Base-by-base conservation (phyloP, 305 asterid genomes). In the Solanum hybrid region DNA sequence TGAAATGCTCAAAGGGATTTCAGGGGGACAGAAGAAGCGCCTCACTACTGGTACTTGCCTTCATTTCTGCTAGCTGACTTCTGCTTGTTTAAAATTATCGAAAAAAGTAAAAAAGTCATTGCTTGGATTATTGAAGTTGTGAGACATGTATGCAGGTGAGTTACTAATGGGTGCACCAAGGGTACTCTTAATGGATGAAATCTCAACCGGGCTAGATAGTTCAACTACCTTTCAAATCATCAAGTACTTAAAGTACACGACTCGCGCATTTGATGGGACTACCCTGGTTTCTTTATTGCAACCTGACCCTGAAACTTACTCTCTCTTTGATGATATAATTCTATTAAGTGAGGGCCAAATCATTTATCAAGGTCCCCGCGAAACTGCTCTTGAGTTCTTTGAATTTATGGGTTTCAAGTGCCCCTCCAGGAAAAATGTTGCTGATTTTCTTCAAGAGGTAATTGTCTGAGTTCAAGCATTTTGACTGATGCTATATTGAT, bases 361-460 rank as follows among this genome's bases (percentile, higher is more conserved):
- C 90, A 92, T 95, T n/a, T 96, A 96, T 91, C 98, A 96, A 89
- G 98, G 98, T 4, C 96, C 98, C 39, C 95, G 97, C 39, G 95
- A 95, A 87, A 92, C 69, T 89, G 98, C 95, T 26, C 76, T 92
- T 71, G 93, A 89, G 2, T 95, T 94, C 91, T 95, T 96, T 75
- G 90, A 90, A 73, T 89, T 46, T 33, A 94, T 94, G 96, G 98
- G 98, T 76, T 96, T 96, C 90, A 93, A 89, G 82, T 96, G 98
- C 79, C 98, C 98, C 39, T 51, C 93, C 11, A 94, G 98, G 89
- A 96, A 96, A 92, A 94, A 94, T 73, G 95, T 96, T 46, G 98
- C 98, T 10, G 98, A 96, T 87, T 96, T 95, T 90, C 93, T 96
- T 46, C 98, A 96, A 92, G 98, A 96, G 96, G 98, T 96, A 92